These are phyloP conservation scores for Phytophthora pisi DNA, from an alignment of 352 stramenopile species.

Conservation along the genomic window DNA sequence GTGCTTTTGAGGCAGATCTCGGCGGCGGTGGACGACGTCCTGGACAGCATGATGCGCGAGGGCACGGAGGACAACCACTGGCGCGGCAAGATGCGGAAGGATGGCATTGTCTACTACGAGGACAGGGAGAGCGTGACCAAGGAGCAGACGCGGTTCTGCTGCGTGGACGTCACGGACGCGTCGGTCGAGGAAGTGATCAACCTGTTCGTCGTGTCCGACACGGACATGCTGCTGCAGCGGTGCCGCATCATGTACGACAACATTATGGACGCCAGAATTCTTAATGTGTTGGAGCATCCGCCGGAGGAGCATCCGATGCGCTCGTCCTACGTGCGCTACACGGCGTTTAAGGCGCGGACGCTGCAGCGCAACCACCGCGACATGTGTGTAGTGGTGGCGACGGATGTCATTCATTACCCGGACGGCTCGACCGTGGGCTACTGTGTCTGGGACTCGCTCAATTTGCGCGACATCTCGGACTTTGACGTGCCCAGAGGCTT, in stretches of 20 bases:
- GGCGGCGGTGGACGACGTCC: conserved; percentile 39
- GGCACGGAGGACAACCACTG: conserved; percentile 34
- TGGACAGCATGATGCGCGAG: conserved; percentile 50
- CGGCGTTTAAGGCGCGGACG: conserved; percentile 41
- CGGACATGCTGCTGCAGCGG: conserved; percentile 42
- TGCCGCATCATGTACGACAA: conserved; percentile 55
- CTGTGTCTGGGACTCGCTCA: conserved; percentile 58
- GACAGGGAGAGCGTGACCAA: conserved; percentile 41
- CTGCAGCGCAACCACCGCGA: conserved; percentile 44
- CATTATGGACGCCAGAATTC: conserved; percentile 42
- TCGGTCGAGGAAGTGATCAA: conserved; percentile 43
- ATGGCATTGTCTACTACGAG: conserved; percentile 46
- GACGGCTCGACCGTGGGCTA: conserved; percentile 54
- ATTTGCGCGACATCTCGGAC: conserved; percentile 38
- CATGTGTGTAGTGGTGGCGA: conserved; percentile 53
- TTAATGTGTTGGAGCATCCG: conserved; percentile 45
- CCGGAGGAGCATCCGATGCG: conserved; percentile 35
- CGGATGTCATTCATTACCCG: conserved; percentile 38
- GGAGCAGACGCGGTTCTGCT: conserved; percentile 48
- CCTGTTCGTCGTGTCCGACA: conserved; percentile 44
- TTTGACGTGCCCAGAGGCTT: conserved; percentile 42
- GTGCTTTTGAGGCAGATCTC: conserved; percentile 36
- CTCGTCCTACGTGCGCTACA: conserved; percentile 55
- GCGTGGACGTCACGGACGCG: conserved; percentile 36
- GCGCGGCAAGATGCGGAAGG: conserved; percentile 41